These are phyloP conservation scores for Mariannaea elegans DNA, from an alignment of 2,329 filamentous ascomycete species.

Conservation along the genomic window DNA sequence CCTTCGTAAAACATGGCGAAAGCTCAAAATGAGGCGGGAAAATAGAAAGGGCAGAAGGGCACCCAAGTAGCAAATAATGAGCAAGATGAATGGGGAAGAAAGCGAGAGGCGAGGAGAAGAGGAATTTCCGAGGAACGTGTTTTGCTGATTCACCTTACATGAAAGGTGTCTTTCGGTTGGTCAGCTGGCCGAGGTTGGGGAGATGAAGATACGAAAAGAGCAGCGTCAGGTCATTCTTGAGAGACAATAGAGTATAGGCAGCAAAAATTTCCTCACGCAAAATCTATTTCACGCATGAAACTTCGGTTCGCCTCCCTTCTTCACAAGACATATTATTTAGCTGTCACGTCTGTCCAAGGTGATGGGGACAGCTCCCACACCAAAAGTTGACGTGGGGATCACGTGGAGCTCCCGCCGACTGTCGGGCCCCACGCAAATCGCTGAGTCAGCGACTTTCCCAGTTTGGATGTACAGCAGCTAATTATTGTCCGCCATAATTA, in stretches of 20 bases:
- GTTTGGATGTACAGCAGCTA: neutral
- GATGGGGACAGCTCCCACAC: conserved; percentile 8
- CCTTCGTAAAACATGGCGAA: conserved; percentile 82
- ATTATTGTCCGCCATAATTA: conserved; percentile 11
- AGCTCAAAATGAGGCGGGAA: neutral
- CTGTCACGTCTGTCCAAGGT: conserved; percentile 5
- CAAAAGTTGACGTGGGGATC: conserved; percentile 10
- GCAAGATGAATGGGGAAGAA: neutral
- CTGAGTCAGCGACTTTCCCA: neutral
- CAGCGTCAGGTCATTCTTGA: neutral
- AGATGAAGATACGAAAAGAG: neutral
- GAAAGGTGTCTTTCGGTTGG: conserved; percentile 36
- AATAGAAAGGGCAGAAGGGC: neutral
- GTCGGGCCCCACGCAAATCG: neutral
- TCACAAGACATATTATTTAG: conserved; percentile 1
- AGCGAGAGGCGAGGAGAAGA: neutral
- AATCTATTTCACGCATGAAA: neutral
- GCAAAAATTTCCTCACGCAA: conserved; percentile 23
- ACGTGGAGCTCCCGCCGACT: conserved; percentile 10
- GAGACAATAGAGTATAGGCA: neutral
- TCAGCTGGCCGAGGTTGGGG: conserved; percentile 11
- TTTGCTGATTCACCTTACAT: conserved; percentile 16
- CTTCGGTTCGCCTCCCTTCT: neutral
- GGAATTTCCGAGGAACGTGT: conserved; percentile 10
- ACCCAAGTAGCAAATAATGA: neutral